Base-by-base conservation (phyloP, 345 rosid species). In the Aquilaria yunnanensis region DNA sequence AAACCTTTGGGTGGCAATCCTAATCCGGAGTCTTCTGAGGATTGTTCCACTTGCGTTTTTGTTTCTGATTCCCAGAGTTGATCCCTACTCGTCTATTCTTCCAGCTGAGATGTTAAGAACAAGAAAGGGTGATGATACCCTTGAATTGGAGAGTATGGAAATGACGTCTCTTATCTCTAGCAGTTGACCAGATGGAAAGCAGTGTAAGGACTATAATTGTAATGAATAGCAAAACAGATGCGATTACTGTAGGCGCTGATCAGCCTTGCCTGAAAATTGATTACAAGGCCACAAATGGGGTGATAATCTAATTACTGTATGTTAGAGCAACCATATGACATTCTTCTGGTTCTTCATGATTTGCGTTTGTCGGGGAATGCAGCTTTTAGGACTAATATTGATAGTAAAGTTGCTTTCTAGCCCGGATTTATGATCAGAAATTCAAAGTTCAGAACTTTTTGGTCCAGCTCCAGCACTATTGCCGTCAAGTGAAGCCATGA, bases 1-100 rank as follows among this genome's bases (percentile, higher is more conserved):
- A 70, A 80, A 80, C 63, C 86, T 88, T 5, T 88, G 92, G 90
- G 11, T 86, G 65, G 92, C 82, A 45, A 75, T 86, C 72, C 68
- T 89, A 60, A 75, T 86, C 66, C 67, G 93, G 52, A 86, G 79
- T 81, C 57, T 82, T 14, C 60, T 86, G 69, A 79, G 93, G 55
- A 10, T 81, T 48, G n/a, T 73, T 70, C 93, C 96, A 0, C 58
- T 86, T 2, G 67, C 83, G 4, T 80, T 86, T 32, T 72, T 89
- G 46, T 80, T 82, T 77, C 62, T 86, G 78, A 71, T 86, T 59
- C 87, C 96, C 10, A 60, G 81, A 73, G 67, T 66, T 65, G 84
- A 83, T 75, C 79, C 85, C 6, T 79, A 71, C 67, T 61, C 54
- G 46, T 29, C 81, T 43, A 65, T 82, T 49, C 88, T 89, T 66